Evolutionary conservation across 176 grass and related monocot genomes (phyloP).

Genomic region (Phoenix roebelenii): DNA sequence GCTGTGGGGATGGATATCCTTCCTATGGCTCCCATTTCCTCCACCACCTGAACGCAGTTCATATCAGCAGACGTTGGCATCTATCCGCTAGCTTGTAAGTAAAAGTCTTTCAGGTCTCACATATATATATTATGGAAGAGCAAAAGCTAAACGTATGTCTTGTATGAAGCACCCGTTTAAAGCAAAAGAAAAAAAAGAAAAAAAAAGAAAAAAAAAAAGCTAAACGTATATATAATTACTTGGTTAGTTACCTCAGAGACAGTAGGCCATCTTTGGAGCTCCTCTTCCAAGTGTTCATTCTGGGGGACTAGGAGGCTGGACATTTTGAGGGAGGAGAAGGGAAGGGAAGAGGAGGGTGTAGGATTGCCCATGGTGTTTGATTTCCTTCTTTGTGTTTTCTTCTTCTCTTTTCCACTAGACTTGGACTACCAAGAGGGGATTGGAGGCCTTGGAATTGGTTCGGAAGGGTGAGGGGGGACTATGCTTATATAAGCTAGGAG

Average conservation of each 20-base stretch:
- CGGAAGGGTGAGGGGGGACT: no score
- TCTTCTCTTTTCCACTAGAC: no score
- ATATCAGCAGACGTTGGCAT: background rate
- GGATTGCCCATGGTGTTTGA: slow-evolving; percentile 37
- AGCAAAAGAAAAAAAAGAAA: no score
- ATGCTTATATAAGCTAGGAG: no score
- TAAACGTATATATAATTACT: background rate
- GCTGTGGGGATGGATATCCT: slow-evolving; percentile 68
- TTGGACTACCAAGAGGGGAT: background rate
- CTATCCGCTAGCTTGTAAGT: no score
- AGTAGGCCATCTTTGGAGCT: slow-evolving; percentile 16
- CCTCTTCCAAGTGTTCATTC: background rate
- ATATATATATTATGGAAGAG: background rate
- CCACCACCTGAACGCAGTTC: slow-evolving; percentile 46
- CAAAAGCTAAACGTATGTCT: background rate
- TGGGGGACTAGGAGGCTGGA: slow-evolving; percentile 31
- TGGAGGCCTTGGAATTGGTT: no score
- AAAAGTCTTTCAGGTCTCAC: background rate
- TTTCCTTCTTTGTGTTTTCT: background rate
- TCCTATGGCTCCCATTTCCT: slow-evolving; percentile 67
- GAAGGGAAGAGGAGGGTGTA: slow-evolving; percentile 4
- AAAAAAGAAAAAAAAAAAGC: no score
- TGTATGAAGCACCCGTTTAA: no score
- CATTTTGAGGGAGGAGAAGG: slow-evolving; percentile 20
- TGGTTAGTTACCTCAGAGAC: slow-evolving; percentile 6